Evolutionary conservation across 192 early-diverging fungal species (phyloP).

Genomic region (Coemansia sp.): DNA sequence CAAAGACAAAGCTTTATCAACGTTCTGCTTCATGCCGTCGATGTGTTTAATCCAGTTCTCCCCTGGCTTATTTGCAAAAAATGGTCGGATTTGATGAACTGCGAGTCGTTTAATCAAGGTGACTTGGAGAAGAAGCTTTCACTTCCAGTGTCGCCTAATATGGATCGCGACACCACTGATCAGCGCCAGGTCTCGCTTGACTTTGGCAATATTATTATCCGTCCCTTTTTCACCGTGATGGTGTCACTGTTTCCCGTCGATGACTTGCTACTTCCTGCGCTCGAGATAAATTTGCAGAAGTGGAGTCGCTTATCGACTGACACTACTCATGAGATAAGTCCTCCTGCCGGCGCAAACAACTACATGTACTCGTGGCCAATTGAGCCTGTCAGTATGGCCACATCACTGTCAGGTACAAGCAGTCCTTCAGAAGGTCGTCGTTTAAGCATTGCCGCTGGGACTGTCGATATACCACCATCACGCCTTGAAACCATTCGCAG

Average conservation of each 20-base stretch:
- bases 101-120: conserved; percentile 87
- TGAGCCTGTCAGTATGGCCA: conserved; percentile 12
- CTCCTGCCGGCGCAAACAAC: conserved; percentile 42
- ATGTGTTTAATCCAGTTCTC: conserved; percentile 84
- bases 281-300: conserved; percentile 47
- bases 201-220: conserved; percentile 83
- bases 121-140: conserved; percentile 74
- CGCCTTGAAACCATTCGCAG: conserved; percentile 48
- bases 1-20: conserved; percentile 65
- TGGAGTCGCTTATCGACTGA: conserved; percentile 48
- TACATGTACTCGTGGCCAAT: conserved; percentile 47
- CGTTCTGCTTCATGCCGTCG: conserved; percentile 82
- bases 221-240: conserved; percentile 82
- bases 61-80: conserved; percentile 82
- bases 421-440: conserved; percentile 37
- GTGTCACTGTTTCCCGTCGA: conserved; percentile 74
- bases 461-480: conserved; percentile 50
- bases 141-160: conserved; percentile 83
- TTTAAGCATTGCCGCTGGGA: conserved; percentile 52
- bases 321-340: conserved; percentile 35
- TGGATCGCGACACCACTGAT: conserved; percentile 73
- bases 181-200: conserved; percentile 76
- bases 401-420: conserved; percentile 21
- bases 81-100: conserved; percentile 86
- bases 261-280: conserved; percentile 54